Evolutionary conservation across 768 basidiomycete species (phyloP).

Genomic region (Mycena rosella): DNA sequence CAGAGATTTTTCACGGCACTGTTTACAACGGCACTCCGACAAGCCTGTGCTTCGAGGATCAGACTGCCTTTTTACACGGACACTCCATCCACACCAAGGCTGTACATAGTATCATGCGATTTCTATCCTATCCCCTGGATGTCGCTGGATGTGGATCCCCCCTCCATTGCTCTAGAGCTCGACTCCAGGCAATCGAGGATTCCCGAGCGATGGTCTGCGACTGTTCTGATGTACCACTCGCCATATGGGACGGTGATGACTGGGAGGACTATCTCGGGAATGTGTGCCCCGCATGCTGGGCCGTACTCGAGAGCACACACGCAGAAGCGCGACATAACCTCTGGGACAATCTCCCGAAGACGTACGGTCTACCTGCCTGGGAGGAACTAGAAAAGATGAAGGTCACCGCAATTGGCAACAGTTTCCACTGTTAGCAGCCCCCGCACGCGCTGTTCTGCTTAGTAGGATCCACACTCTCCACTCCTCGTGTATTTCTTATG

Average conservation of each 20-base stretch:
- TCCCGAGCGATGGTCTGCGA: not conserved
- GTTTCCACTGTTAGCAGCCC: too few relatives aligned
- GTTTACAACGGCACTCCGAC: not conserved
- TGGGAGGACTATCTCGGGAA: not conserved
- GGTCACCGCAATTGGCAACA: not conserved
- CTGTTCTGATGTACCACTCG: not conserved
- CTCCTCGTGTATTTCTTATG: too few relatives aligned
- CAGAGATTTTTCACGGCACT: not conserved
- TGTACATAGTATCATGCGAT: not conserved
- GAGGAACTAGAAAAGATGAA: not conserved
- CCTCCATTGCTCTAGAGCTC: not conserved
- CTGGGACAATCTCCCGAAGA: constrained; percentile 13
- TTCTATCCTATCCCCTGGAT: too few relatives aligned
- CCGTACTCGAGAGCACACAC: not conserved
- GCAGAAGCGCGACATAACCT: not conserved
- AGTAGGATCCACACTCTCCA: too few relatives aligned
- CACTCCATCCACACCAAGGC: not conserved
- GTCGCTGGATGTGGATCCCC: too few relatives aligned
- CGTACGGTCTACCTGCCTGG: constrained; percentile 15
- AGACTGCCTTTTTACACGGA: not conserved
- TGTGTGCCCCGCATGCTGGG: not conserved
- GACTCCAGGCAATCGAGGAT: not conserved
- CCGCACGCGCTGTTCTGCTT: too few relatives aligned
- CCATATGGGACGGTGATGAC: not conserved
- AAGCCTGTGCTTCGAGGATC: not conserved